These are phyloP conservation scores for Pichia cactophila DNA, from an alignment of 1,139 yeast species.

Conservation along the genomic window DNA sequence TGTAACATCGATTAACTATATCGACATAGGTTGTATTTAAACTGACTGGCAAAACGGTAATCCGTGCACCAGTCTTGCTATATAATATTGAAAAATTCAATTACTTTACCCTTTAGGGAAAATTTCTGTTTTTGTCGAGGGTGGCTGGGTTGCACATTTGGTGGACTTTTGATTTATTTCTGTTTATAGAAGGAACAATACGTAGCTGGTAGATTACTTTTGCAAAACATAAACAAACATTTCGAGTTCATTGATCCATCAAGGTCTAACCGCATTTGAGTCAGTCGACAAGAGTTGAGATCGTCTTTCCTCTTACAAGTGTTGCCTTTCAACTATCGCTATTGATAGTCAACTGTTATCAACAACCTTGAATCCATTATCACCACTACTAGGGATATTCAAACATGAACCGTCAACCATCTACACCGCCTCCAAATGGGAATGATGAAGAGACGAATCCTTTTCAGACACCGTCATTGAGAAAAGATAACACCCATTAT, in stretches of 20 bases:
- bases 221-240: background rate
- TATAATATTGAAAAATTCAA: background rate
- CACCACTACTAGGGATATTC: background rate
- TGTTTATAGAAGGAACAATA: background rate
- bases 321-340: background rate
- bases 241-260: background rate
- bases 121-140: background rate
- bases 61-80: background rate
- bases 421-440: slow-evolving; percentile 23
- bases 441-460: slow-evolving; percentile 1
- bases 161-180: background rate
- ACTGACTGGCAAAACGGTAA: too few species aligned
- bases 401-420: slow-evolving; percentile 18
- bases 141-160: background rate
- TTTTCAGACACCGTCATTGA: slow-evolving; percentile 11
- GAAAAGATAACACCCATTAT: background rate
- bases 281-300: background rate
- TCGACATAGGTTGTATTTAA: too few species aligned
- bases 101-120: background rate
- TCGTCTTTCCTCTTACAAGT: background rate
- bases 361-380: too few species aligned
- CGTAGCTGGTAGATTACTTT: background rate
- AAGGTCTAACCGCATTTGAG: too few species aligned
- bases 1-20: too few species aligned
- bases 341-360: background rate